Base-by-base conservation (phyloP, 768 basidiomycete genomes). In the Macrolepiota fuliginosa region DNA sequence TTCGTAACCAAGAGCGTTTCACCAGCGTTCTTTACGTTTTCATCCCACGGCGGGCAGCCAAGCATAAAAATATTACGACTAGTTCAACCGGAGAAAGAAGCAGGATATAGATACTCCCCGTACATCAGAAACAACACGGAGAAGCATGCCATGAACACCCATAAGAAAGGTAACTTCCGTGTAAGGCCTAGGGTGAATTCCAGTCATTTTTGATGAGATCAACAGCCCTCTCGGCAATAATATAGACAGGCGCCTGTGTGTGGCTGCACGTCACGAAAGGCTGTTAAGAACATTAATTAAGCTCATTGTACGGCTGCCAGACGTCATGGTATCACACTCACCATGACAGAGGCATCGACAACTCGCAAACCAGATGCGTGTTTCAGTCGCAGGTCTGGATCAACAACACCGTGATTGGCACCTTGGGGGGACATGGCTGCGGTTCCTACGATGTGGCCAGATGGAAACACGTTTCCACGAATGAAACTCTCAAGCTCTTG, bases 301-400 rank as follows among this genome's bases (percentile, higher is more conserved):
- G 24, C 29, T 32, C 29, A 32, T 32, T 32, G 29, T 32, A 32
- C 3, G 4, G 29, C 6, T n/a, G 36, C 2, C 7, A 19, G 19
- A 15, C 19, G 7, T 25, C 50, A 13, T 12, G 24, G 12, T 53
- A n/a, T 13, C 12, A 35, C 2, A 64, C 76, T 63, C 54, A 76
- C 77, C 62, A 73, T 62, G 60, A 73, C 72, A 6, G 76, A 77
- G 2, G 73, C 74, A 68, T 81, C 78, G 17, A 80, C 77, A 40
- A 81, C 67, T 6, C 80, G 72, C n/a, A 81, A 58, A 5, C 75
- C 78, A 6, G 57, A 57, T 0, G 71, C 68, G 4, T 73, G 72
- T 62, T 80, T 79, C 4, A 80, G 71, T 4, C 59, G 64, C 29
- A 81, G 65, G 56, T 77, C 68, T 12, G 76, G 70, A 57, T 78